Base-by-base conservation (phyloP, 129 eudicot genomes). In the Ambrosia trifida region DNA sequence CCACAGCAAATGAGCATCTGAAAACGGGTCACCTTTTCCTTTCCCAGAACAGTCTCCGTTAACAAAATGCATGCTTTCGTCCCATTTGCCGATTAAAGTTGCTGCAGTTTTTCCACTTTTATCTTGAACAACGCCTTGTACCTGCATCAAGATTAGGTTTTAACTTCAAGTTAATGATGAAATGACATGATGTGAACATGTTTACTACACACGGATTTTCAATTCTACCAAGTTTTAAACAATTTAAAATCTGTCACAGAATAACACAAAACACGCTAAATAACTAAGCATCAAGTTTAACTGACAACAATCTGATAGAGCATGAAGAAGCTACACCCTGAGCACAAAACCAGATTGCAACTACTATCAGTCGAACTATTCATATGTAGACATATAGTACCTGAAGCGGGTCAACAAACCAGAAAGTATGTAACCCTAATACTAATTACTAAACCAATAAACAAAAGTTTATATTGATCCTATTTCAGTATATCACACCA, bases 51-150 rank as follows among this genome's bases (percentile, higher is more conserved):
- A 84, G 70, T 90, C 99, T 56, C 99, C 97, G 35, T 45, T 70
- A 17, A 88, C 80, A 78, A 76, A 95, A 82, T 95, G 97, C 94
- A 95, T 85, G 81, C 97, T 95, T 64, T 95, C 99, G 62, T 90
- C 97, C 99, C 99, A 95, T 74, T 95, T 95, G 20, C 99, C 99
- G 65, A 90, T 90, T 51, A 95, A 72, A 20, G 96, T 89, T 41
- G 97, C 97, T n/a, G 85, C 85, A 4, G 96, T 88, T 74, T 95
- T 95, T 47, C 99, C 99, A 77, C 74, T 85, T 70, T 69, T 84
- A 64, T 90, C 99, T 70, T 85, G 97, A 36, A 95, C 97, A 40
- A 82, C 61, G 17, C 99, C 99, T 73, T 95, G 99, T 14, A 95
- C 99, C 99, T 95, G 84, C 45, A 80, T 76, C 9, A 66, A 40